Conservation (phyloP, 768 basidiomycete species). For the Rhodotorula paludigena region DNA sequence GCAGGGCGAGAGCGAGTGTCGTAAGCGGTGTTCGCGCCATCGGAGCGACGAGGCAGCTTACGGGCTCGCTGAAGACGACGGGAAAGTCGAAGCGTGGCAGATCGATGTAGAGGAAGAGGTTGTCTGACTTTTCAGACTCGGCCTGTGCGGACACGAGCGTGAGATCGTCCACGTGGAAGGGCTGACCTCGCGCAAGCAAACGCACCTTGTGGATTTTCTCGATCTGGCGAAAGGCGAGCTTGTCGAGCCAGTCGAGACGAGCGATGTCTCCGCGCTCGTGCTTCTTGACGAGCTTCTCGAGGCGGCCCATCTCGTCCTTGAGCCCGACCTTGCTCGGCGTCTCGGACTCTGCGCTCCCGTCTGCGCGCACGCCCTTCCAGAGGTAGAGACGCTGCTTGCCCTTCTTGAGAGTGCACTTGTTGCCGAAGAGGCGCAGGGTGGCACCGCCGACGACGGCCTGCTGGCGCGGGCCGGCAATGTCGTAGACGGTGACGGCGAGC, state of each 20-base stretch:
- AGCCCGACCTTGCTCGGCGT: constrained; percentile 81
- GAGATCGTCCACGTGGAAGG: constrained; percentile 66
- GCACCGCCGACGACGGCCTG: constrained; percentile 68
- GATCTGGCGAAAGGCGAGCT: constrained; percentile 86
- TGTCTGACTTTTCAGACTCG: constrained; percentile 84
- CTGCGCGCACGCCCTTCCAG: constrained; percentile 78
- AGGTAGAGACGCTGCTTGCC: constrained; percentile 84
- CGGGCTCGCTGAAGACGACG: constrained; percentile 87
- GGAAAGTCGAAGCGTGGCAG: constrained; percentile 95
- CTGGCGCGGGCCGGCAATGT: constrained; percentile 62
- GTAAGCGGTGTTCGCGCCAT: too few species aligned
- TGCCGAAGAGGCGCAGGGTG: constrained; percentile 82
- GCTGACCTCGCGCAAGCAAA: too few species aligned
- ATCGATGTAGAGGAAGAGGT: constrained; percentile 93
- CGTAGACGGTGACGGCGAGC: constrained; percentile 91
- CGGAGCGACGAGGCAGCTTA: constrained; percentile 48
- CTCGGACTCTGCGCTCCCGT: constrained; percentile 69
- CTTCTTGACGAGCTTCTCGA: constrained; percentile 86
- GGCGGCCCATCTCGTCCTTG: constrained; percentile 87
- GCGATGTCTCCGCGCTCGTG: constrained; percentile 89
- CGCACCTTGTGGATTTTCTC: constrained; percentile 86
- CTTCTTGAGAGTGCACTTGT: constrained; percentile 84
- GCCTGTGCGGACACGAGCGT: constrained; percentile 52
- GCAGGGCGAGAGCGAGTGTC: neutral
- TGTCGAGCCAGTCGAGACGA: constrained; percentile 93